Evolutionary conservation across 2,329 filamentous ascomycete genomes (phyloP).

Genomic region (Neoarthrinium moseri): DNA sequence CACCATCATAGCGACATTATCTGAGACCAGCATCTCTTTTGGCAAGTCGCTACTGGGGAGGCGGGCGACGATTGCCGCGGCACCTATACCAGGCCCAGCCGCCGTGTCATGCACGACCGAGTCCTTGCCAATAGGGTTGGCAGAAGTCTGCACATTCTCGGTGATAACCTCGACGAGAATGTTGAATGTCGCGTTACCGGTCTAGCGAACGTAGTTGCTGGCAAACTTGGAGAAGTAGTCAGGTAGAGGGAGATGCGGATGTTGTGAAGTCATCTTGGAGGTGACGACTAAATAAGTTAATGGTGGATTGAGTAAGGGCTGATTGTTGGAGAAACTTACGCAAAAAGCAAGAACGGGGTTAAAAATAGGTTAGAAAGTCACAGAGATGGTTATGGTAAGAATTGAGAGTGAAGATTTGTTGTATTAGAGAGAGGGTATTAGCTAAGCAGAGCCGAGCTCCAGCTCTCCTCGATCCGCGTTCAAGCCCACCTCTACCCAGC

Average conservation of each 20-base stretch:
- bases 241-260: constrained; percentile 22
- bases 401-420: too few species aligned
- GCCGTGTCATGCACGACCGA: constrained; percentile 31
- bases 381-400: too few species aligned
- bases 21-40: constrained; percentile 24
- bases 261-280: constrained; percentile 17
- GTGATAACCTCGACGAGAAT: constrained; percentile 23
- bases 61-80: constrained; percentile 22
- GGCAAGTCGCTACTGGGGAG: constrained; percentile 23
- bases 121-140: constrained; percentile 18
- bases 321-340: not conserved
- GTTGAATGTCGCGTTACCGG: constrained; percentile 26
- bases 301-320: not conserved
- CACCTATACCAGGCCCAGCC: constrained; percentile 26
- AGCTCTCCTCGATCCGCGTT: too few species aligned
- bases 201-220: constrained; percentile 23
- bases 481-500: too few species aligned
- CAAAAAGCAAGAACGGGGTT: too few species aligned
- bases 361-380: too few species aligned
- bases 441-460: too few species aligned
- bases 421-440: too few species aligned
- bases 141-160: constrained; percentile 24
- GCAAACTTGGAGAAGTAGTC: constrained; percentile 31
- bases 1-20: constrained; percentile 26
- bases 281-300: constrained; percentile 5